A percentile compares a stretch with the other conserved stretches of the same genome.
These are phyloP conservation scores for Fusarium domesticum DNA, from an alignment of 2,329 filamentous ascomycete species.

Conservation along the genomic window DNA sequence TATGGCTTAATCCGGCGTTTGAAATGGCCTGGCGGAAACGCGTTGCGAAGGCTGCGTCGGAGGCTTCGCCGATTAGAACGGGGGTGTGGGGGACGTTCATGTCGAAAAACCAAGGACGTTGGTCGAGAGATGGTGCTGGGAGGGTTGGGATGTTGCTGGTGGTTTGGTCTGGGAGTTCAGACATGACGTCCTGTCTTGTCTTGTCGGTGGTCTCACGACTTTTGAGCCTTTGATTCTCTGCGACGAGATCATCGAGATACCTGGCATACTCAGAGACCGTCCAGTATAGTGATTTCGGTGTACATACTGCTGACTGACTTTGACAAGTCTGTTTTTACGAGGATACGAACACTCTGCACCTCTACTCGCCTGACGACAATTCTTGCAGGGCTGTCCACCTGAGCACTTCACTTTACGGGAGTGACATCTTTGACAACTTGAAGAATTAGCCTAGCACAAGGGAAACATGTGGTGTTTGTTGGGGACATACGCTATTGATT, in stretches of 20 bases:
- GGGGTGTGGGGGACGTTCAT: constrained; percentile 35
- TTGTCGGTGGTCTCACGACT: constrained; percentile 11
- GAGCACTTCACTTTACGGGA: constrained; percentile 36
- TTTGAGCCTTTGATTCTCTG: constrained; percentile 33
- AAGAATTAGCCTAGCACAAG: no score
- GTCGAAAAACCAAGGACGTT: constrained; percentile 35
- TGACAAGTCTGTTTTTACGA: constrained; percentile 32
- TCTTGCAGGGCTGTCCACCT: constrained; percentile 34
- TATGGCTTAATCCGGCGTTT: constrained; percentile 30
- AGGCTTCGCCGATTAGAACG: constrained; percentile 36
- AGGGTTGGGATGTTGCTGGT: constrained; percentile 13
- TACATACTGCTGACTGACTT: constrained; percentile 33
- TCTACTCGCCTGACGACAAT: constrained; percentile 32
- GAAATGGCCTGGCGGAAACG: constrained; percentile 37
- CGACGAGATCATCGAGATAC: constrained; percentile 36
- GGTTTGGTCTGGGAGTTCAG: constrained; percentile 11
- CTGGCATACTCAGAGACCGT: no score
- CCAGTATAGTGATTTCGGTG: accelerated
- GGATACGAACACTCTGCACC: constrained; percentile 34
- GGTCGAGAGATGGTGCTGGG: constrained; percentile 22
- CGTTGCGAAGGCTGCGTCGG: constrained; percentile 37
- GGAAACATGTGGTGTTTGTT: no score
- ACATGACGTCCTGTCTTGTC: constrained; percentile 5
- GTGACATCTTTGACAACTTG: constrained; percentile 33
- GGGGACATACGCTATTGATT: constrained; percentile 27